Conservation (phyloP, 495 filamentous ascomycete genomes). For the Eremomyces bilateralis region DNA sequence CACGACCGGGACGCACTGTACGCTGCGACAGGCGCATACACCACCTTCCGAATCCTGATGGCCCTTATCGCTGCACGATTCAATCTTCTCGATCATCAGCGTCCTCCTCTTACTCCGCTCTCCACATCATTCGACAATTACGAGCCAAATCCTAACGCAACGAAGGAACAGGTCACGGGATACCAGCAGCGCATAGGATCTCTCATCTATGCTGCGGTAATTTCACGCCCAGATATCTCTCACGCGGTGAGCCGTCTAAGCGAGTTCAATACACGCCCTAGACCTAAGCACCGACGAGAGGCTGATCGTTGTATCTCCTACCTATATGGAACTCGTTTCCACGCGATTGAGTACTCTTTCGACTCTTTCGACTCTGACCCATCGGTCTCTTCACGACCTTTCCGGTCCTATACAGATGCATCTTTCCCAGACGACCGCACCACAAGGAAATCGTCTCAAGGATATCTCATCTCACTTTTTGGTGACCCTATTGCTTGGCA, state of each 20-base stretch:
- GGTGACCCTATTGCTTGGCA: constrained; percentile 11
- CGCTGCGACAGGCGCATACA: too few species aligned
- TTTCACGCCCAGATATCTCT: constrained; percentile 4
- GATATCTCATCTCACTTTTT: constrained; percentile 13
- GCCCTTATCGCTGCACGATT: too few species aligned
- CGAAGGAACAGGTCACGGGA: too few species aligned
- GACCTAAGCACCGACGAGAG: constrained; percentile 1
- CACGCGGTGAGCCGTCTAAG: constrained; percentile 1
- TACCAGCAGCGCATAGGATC: too few species aligned
- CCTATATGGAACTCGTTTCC: constrained; percentile 2
- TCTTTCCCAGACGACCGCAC: constrained; percentile 2
- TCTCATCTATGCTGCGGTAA: background rate
- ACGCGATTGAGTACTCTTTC: background rate
- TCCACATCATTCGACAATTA: too few species aligned
- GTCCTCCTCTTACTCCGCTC: too few species aligned
- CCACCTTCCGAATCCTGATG: too few species aligned
- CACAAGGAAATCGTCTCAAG: constrained; percentile 6
- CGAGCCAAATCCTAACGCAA: too few species aligned
- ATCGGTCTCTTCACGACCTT: too few species aligned
- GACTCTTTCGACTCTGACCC: background rate
- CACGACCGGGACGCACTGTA: too few species aligned
- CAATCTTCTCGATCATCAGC: too few species aligned
- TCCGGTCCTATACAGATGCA: constrained; percentile 7
- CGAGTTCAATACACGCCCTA: constrained; percentile 1
- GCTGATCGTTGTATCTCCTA: background rate